Base-by-base conservation (phyloP, 208 protist species). In the Acanthamoeba polyphaga region DNA sequence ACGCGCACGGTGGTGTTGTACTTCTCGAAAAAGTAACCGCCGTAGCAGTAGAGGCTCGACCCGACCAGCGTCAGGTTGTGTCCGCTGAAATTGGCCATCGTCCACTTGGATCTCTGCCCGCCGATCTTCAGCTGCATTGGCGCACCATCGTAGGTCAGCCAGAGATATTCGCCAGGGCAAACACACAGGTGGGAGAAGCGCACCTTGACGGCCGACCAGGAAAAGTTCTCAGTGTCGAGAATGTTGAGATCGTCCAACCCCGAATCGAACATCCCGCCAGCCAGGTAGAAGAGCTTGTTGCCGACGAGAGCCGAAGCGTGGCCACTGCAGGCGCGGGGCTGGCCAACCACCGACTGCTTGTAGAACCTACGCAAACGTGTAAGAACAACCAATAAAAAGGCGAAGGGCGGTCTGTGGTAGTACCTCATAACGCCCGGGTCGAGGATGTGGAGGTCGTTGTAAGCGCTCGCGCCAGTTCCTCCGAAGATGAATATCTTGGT, bases 21-120 rank as follows among this genome's bases (percentile, higher is more conserved):
- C 80, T 88, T 88, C 80, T 88, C 80, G 29, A 88, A 88, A 51
- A 88, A 88, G 34, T 92, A 92, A 13, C 85, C 85, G 34, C 85
- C 85, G n/a, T 76, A 92, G 55, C 55, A 68, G 43, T 92, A 92
- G 32, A 92, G 85, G 19, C 43, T 92, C 32, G 85, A 60, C 19
- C 85, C 85, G 43, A 92, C 55, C 24, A 76, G 55, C 24, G 85
- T 92, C n/a, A 74, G 62, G 38, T 17, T 92, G 60, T 92, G 85
- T 7, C 85, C 85, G 62, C 85, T 92, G 60, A 88, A 88, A 29
- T 88, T 88, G 43, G 80, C 80, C 80, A 88, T 88, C 49, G 80
- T 88, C 80, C 80, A 88, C 51, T 88, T 88, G 53, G 80, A 88
- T 27, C 80, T 8, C 51, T 88, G 80, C 19, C 80, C 80, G 43